These are phyloP conservation scores for Viola odorata DNA, from an alignment of 345 rosid species.

Conservation along the genomic window DNA sequence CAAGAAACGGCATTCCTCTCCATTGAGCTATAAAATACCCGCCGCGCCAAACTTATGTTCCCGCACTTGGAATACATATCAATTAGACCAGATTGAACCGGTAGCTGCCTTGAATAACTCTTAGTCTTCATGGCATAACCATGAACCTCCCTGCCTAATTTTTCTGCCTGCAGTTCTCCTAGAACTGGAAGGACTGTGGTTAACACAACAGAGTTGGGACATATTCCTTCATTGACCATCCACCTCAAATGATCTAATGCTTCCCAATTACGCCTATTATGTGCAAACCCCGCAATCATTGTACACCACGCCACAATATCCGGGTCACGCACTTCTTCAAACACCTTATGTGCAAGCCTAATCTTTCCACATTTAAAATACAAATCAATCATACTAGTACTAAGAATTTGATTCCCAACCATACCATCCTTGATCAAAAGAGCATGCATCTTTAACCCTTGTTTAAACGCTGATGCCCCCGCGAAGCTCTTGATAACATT, in stretches of 20 bases:
- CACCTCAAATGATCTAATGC: conserved; percentile 54
- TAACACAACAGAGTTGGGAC: conserved; percentile 65
- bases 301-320: conserved; percentile 83
- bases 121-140: conserved; percentile 56
- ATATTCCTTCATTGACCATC: conserved; percentile 59
- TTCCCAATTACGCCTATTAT: conserved; percentile 58
- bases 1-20: conserved; percentile 73
- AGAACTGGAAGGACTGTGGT: conserved; percentile 59
- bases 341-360: conserved; percentile 47
- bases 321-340: conserved; percentile 60
- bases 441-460: conserved; percentile 69
- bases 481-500: conserved; percentile 77
- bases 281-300: conserved; percentile 76
- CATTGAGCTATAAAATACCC: conserved; percentile 52
- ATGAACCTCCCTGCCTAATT: conserved; percentile 71
- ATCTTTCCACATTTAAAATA: conserved; percentile 77
- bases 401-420: conserved; percentile 42
- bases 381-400: conserved; percentile 70
- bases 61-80: conserved; percentile 89
- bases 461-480: conserved; percentile 64
- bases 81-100: conserved; percentile 65
- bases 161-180: conserved; percentile 52
- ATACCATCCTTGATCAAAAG: conserved; percentile 67
- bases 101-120: conserved; percentile 37
- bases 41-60: conserved; percentile 61